A percentile compares a stretch with the other conserved stretches of the same genome.
Conservation (phyloP, 2,329 filamentous ascomycete species). For the Xylaria sp. region DNA sequence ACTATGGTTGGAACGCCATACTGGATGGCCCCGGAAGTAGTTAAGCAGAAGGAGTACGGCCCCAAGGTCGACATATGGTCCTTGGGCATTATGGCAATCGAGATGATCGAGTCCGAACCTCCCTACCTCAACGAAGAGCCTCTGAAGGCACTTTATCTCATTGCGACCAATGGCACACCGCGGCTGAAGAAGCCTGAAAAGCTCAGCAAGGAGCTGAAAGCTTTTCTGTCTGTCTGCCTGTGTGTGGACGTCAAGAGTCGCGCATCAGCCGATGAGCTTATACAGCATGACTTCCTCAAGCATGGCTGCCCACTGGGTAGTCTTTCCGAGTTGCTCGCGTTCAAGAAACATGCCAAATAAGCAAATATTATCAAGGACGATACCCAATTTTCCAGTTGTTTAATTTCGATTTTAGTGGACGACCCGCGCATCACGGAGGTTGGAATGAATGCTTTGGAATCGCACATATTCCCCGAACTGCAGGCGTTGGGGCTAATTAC, state of each 20-base stretch:
- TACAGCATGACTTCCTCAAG: conserved; percentile 92
- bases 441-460: conserved; percentile 26
- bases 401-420: conserved; percentile 16
- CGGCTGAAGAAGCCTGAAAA: conserved; percentile 98
- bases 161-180: conserved; percentile 96
- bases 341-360: conserved; percentile 75
- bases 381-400: conserved; percentile 32
- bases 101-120: conserved; percentile 99
- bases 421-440: conserved; percentile 9
- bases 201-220: conserved; percentile 95
- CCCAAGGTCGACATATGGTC: conserved; percentile 99
- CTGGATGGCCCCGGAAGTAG: conserved; percentile 99
- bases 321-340: conserved; percentile 84
- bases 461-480: conserved; percentile 11
- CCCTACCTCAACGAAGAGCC: conserved; percentile 98
- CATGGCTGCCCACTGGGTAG: conserved; percentile 83
- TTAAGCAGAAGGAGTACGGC: conserved; percentile 99
- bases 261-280: conserved; percentile 85
- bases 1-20: conserved; percentile 99
- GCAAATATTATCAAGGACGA: conserved; percentile 28
- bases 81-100: conserved; percentile 98
- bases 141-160: conserved; percentile 94
- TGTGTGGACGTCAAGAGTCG: conserved; percentile 96
- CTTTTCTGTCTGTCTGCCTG: conserved; percentile 92
- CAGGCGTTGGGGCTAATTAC: conserved; percentile 22